Evolutionary conservation across 73 alveolate genomes (phyloP), one percentile per base, ranked within the genome.

Genomic region (Blepharisma japonicum): DNA sequence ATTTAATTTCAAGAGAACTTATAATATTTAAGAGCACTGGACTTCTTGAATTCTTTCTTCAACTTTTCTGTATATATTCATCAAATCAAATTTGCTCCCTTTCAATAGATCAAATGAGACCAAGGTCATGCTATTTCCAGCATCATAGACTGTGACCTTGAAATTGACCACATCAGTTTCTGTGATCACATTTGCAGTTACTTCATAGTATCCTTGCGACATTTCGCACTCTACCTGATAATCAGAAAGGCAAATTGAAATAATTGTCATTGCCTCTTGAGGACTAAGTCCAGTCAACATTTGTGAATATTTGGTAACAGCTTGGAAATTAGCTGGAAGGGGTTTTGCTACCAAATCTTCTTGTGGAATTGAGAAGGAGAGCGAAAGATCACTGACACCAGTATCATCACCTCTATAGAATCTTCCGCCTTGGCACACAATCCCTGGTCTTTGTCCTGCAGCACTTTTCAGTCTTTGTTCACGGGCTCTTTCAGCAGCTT

Each of bases 401-500:
- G 42, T 32, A 32, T 14, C 23, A 6, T 79, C 81, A 7, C 80
- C 78, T 47, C 78, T 68, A 68, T 68, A 68, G 18, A 45, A 66
- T 46, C 47, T 68, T 38, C 55, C 21, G 20, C 79, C 38, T n/a
- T 71, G 6, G 72, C 55, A 68, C 6, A 25, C 80, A 6, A 45
- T 71, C 54, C 55, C 45, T 67, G 42, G 56, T 38, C 78, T 71
- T 54, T 84, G 27, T 54, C 81, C 89, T 32, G 42, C 42, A 32
- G 42, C 42, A 32, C 42, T 32, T 32, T 32, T 32, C 42, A 32
- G 42, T 67, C 81, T 83, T 55, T 84, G 77, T 48, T 61, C 25
- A 21, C 86, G 50, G 70, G 77, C 77, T 6, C 55, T 55, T 49
- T 81, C 89, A 21, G 79, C 83, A 5, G 80, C 89, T n/a, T 50